A percentile compares a stretch with the other conserved stretches of the same genome.
phyloP scores from a whole-genome alignment of 208 protist genomes.

The Trypanosoma lewisi region DNA sequence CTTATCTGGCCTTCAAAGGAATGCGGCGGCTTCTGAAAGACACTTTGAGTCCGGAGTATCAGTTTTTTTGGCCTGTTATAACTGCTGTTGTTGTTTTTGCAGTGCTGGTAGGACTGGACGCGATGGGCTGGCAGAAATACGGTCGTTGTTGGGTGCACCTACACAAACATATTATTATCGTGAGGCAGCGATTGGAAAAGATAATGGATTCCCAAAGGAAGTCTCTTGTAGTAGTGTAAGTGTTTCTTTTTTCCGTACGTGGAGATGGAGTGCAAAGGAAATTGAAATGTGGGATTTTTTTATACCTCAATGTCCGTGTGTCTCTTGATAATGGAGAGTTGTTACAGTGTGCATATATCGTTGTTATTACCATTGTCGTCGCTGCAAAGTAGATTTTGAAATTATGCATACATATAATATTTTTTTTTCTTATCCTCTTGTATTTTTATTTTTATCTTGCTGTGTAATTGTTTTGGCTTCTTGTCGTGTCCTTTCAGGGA shows the following conservation, averaged over 20 bases:
- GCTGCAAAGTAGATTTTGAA: too few relatives aligned
- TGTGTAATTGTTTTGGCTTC: too few relatives aligned
- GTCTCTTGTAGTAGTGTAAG: constrained; percentile 40
- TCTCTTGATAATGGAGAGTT: too few relatives aligned
- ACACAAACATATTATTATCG: constrained; percentile 83
- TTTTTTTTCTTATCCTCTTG: too few relatives aligned
- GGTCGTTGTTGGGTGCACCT: constrained; percentile 74
- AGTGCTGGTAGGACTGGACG: constrained; percentile 38
- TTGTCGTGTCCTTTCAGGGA: too few relatives aligned
- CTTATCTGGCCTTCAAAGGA: constrained; percentile 46
- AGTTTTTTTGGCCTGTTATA: constrained; percentile 74
- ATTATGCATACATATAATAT: too few relatives aligned
- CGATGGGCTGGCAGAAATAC: constrained; percentile 29
- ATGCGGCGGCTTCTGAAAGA: constrained; percentile 31
- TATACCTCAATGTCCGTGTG: too few relatives aligned
- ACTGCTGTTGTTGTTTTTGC: constrained; percentile 46
- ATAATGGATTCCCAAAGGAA: constrained; percentile 59
- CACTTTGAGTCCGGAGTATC: constrained; percentile 37
- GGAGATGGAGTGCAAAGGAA: neutral
- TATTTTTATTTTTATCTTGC: too few relatives aligned
- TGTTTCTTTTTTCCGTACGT: too few relatives aligned
- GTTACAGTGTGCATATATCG: too few relatives aligned
- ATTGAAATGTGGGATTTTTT: neutral
- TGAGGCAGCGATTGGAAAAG: constrained; percentile 57
- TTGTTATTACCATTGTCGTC: too few relatives aligned